A percentile compares a stretch with the other conserved stretches of the same genome.
phyloP scores from a whole-genome alignment of 352 stramenopile species.

The Peronosclerospora sorghi region DNA sequence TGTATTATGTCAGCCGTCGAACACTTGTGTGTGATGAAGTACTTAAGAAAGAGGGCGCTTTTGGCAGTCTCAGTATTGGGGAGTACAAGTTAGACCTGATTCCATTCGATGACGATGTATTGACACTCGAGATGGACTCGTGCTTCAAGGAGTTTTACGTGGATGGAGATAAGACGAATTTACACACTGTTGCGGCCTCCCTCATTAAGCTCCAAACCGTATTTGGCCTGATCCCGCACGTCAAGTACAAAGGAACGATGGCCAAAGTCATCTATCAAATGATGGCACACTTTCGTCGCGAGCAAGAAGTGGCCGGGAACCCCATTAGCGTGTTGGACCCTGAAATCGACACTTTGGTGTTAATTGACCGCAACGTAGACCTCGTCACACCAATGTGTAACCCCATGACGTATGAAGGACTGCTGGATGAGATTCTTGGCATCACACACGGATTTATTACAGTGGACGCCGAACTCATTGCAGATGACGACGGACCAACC shows the following conservation, averaged over 20 bases:
- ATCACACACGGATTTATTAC: conserved; percentile 89
- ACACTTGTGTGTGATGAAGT: conserved; percentile 88
- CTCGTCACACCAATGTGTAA: conserved; percentile 93
- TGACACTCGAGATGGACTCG: conserved; percentile 87
- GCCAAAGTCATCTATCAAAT: conserved; percentile 88
- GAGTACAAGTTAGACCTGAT: conserved; percentile 92
- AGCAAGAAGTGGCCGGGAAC: conserved; percentile 78
- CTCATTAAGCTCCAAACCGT: conserved; percentile 91
- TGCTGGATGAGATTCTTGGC: conserved; percentile 93
- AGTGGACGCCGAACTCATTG: conserved; percentile 64
- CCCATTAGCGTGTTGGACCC: conserved; percentile 66
- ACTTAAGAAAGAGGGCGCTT: conserved; percentile 84
- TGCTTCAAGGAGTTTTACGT: conserved; percentile 84
- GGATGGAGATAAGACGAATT: conserved; percentile 80
- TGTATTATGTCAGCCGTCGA: conserved; percentile 87
- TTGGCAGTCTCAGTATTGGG: conserved; percentile 74
- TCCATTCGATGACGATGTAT: conserved; percentile 90
- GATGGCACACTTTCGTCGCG: conserved; percentile 86
- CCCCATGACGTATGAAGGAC: conserved; percentile 94
- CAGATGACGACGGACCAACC: conserved; percentile 46
- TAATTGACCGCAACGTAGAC: conserved; percentile 93
- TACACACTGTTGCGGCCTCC: conserved; percentile 81
- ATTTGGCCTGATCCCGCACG: conserved; percentile 86
- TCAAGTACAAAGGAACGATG: conserved; percentile 90
- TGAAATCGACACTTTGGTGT: conserved; percentile 90